Base-by-base conservation (phyloP, 805 yeast species). In the Middelhovenomyces tepae region DNA sequence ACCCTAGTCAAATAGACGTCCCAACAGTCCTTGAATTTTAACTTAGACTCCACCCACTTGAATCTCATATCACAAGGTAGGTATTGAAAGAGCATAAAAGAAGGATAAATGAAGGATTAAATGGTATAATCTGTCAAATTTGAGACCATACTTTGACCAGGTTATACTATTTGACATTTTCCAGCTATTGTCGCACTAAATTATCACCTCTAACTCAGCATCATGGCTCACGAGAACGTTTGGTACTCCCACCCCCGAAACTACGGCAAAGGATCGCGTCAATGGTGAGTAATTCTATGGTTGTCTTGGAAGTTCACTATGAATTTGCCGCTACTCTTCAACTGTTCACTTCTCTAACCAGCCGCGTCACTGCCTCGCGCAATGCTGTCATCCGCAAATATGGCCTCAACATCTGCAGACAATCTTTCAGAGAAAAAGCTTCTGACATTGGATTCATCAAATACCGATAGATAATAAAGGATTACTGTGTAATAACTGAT, bases 241-340 rank as follows among this genome's bases (percentile, higher is more conserved):
- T 91, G 99, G 99, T 91, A 71, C 80, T 87, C 97, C 69, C 98
- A 91, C 94, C 98, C 99, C 79, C 85, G 97, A 84, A 87, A 82
- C 73, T 89, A 76, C 86, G 98, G 98, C 73, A 91, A 91, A 84
- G 99, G 99, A 75, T 83, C 97, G 62, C 94, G 99, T 77, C 91
- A 84, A 75, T 91, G 97, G 57, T 54, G 42, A 22, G 56, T 47
- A 25, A 11, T 13, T 13, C 14, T 4, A 17, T 16, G 20, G 13
- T 7, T 8, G 15, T n/a, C 9, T 9, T 16, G 5, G 6, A 16
- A 9, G 9, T 21, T 21, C 9, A 9, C 23, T 21, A n/a, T n/a
- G 19, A 22, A 24, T 34, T 20, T 8, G 14, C 7, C 14, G 14
- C 25, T 9, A 28, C 15, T 22, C 16, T 8, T 4, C 11, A 36